Evolutionary conservation across 1,139 yeast species (phyloP).

Genomic region (Pichia sp.): DNA sequence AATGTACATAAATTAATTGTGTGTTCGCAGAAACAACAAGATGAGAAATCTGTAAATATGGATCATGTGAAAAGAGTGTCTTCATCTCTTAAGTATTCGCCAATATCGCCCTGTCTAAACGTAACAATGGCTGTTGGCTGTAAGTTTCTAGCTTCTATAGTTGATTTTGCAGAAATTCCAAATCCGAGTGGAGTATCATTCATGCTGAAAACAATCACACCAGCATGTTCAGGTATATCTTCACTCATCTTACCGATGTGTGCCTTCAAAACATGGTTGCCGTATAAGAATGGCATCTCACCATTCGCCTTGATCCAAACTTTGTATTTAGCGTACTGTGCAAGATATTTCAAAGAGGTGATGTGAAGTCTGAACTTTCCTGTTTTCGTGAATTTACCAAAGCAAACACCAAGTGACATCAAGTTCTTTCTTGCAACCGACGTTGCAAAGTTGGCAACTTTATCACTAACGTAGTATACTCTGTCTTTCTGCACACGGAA

Average conservation of each 20-base stretch:
- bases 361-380: conserved; percentile 94
- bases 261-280: conserved; percentile 94
- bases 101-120: conserved; percentile 96
- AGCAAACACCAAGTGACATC: conserved; percentile 89
- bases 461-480: conserved; percentile 86
- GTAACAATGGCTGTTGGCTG: conserved; percentile 95
- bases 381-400: conserved; percentile 96
- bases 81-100: conserved; percentile 97
- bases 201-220: conserved; percentile 89
- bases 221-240: conserved; percentile 97
- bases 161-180: conserved; percentile 90
- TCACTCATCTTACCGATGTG: conserved; percentile 96
- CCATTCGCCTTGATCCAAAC: conserved; percentile 96
- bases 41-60: neutral
- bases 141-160: conserved; percentile 80
- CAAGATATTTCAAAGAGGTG: conserved; percentile 78
- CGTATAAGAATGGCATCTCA: conserved; percentile 97
- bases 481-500: conserved; percentile 94
- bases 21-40: neutral
- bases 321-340: conserved; percentile 88
- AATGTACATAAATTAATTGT: conserved; percentile 12
- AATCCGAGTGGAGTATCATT: conserved; percentile 90
- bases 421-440: conserved; percentile 82
- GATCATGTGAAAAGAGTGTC: conserved; percentile 81
- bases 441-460: conserved; percentile 82